These are phyloP conservation scores for Fraxinus sp. DNA, from an alignment of 305 asterid genomes.

Conservation along the genomic window DNA sequence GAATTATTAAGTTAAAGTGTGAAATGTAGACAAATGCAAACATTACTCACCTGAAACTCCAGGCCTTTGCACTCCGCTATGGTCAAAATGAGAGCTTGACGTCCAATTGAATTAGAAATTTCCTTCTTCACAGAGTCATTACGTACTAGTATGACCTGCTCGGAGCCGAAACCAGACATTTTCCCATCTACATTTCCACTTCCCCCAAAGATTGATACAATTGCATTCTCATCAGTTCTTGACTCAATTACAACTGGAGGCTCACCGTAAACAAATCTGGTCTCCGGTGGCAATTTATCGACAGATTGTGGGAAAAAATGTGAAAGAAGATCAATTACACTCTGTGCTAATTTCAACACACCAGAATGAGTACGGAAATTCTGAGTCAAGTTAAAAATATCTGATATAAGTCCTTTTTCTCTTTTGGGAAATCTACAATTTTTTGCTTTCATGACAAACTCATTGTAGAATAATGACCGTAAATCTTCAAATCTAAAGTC, in stretches of 20 bases:
- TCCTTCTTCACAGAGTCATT: conserved; percentile 48
- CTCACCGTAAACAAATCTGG: conserved; percentile 64
- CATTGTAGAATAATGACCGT: conserved; percentile 56
- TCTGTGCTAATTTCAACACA: conserved; percentile 65
- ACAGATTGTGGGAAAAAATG: conserved; percentile 58
- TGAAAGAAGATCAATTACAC: conserved; percentile 59
- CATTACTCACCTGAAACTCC: conserved; percentile 58
- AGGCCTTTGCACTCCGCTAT: conserved; percentile 77
- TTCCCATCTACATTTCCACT: conserved; percentile 37
- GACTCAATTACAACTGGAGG: conserved; percentile 62
- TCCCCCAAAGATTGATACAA: conserved; percentile 54
- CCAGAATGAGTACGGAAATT: conserved; percentile 75
- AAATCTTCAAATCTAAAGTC: conserved; percentile 75
- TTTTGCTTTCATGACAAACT: conserved; percentile 42
- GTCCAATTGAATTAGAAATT: conserved; percentile 44
- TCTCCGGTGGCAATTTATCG: conserved; percentile 56
- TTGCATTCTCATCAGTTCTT: conserved; percentile 57
- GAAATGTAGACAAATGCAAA: background rate
- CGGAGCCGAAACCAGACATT: conserved; percentile 68
- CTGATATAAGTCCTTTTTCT: conserved; percentile 52
- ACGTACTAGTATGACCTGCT: conserved; percentile 65
- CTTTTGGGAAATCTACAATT: conserved; percentile 26
- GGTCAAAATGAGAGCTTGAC: conserved; percentile 60
- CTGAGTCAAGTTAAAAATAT: conserved; percentile 46
- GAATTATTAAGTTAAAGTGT: background rate